Evolutionary conservation across 169 alveolate genomes (phyloP), one percentile per base, ranked within the genome.

Genomic region (Sarcocystis neurona): DNA sequence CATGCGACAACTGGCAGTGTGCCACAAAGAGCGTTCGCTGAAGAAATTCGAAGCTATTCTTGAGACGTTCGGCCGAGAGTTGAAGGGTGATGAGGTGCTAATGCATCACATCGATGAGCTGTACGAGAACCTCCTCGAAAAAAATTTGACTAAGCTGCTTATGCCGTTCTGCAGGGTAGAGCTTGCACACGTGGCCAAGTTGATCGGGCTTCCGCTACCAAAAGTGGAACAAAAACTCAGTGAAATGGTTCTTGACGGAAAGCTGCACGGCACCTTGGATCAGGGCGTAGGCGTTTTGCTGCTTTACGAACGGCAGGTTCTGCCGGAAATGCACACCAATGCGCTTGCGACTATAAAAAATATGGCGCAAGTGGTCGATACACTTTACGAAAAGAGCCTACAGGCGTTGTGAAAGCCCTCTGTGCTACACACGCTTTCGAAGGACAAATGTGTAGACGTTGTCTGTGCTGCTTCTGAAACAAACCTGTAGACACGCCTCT

Each of bases 211-310:
- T 34, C 92, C 96, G n/a, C 92, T 92, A 66, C 94, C 89, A 27
- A 88, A 91, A 53, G 96, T 95, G 23, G 95, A 95, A 89, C 84
- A 82, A 30, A 94, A 90, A 88, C 87, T 96, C 43, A 92, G 97
- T 47, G 98, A 97, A 90, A 96, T 98, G 98, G 97, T 98, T 87
- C 93, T 98, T 56, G 99, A 98, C 93, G 96, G 97, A 89, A 97
- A 95, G 94, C 95, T 97, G 50, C 95, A 94, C 70, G 99, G 99
- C 37, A 98, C 98, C 37, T 94, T 98, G 85, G 99, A 98, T 92
- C 98, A 98, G 94, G 98, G 98, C 53, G 95, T 91, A 58, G 98
- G 98, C 37, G 95, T 98, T 41, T 89, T 93, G 77, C 53, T 92
- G 34, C 89, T 92, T 39, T 92, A 80, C 56, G 93, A 86, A 32